Conservation (phyloP, 257 asterid species). For the Nemophila menziesii region DNA sequence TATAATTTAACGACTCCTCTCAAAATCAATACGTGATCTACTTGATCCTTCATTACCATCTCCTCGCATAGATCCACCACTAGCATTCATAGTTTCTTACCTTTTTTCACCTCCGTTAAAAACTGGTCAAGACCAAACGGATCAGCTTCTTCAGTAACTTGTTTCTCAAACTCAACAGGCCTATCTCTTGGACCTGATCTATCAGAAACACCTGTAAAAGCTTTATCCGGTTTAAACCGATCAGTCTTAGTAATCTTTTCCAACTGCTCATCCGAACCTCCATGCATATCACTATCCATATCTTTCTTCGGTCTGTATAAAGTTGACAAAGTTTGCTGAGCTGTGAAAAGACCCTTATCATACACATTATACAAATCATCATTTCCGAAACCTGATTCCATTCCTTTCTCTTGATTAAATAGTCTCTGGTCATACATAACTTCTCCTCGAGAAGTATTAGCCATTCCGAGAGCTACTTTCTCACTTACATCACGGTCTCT, state of each 20-base stretch:
- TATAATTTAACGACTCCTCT: conserved; percentile 27
- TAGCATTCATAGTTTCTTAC: conserved; percentile 54
- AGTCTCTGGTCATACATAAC: conserved; percentile 78
- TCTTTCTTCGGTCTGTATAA: conserved; percentile 76
- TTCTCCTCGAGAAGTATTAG: conserved; percentile 54
- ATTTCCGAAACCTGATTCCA: conserved; percentile 78
- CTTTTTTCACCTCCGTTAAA: conserved; percentile 79
- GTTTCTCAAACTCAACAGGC: conserved; percentile 74
- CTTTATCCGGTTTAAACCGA: conserved; percentile 66
- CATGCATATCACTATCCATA: conserved; percentile 70
- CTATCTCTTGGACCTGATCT: conserved; percentile 59
- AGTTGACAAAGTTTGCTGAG: conserved; percentile 63
- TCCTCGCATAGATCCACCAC: conserved; percentile 36
- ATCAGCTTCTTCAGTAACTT: conserved; percentile 69
- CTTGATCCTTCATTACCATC: conserved; percentile 31
- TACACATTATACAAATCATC: conserved; percentile 73
- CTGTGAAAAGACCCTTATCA: conserved; percentile 65
- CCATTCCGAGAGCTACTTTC: conserved; percentile 87
- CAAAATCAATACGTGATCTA: conserved; percentile 30
- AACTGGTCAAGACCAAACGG: conserved; percentile 86
- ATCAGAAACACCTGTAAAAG: conserved; percentile 66
- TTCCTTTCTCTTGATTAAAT: conserved; percentile 87
- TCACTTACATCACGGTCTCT: conserved; percentile 87
- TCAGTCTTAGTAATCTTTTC: conserved; percentile 84
- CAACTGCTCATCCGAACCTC: conserved; percentile 82